Base-by-base conservation (phyloP, 2,329 filamentous ascomycete species). In the Botryotinia calthae region DNA sequence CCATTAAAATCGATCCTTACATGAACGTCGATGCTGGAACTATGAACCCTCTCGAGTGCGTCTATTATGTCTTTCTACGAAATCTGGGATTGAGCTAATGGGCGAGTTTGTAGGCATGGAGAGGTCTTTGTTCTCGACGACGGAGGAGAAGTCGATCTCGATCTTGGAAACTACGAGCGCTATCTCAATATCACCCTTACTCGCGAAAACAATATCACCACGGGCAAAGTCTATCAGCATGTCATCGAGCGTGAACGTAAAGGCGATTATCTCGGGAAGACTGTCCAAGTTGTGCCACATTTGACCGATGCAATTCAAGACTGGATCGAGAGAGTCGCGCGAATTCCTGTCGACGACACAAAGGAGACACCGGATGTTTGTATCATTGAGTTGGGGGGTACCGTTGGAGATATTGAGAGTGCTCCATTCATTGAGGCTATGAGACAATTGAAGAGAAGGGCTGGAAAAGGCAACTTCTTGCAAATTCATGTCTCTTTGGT, bases 171-270 rank as follows among this genome's bases (percentile, higher is more conserved):
- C 82, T 93, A 93, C 83, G 91, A 93, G 81, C 87, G 91, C 61
- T 97, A 97, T 81, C 89, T 97, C 71, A 90, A 91, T 79, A 90
- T 95, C 76, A 92, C 90, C 70, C 86, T 98, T 74, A 93, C 89
- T 22, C 87, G 91, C 75, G 94, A 97, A 78, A 94, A 95, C 85
- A 98, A 98, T 83, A 97, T 99, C 83, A 99, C 96, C 5, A 97
- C 95, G 9, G 96, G 96, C 81, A 98, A 98, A 85, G 94, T 98
- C 78, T 98, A 98, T 84, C 87, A 93, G 80, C 89, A 92, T 79
- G 95, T 98, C 71, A 94, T 97, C 79, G 89, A 94, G 79, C 89
- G 89, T 74, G 87, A 89, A 80, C 84, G 87, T 40, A 82, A 83
- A 58, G 88, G 88, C 63, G 73, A 76, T 48, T 98, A 97, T 79